Percentiles rank a stretch among this genome's conserved stretches.
Evolutionary conservation across 106 monocot genomes (phyloP).

Genomic region (Posidonia australis): DNA sequence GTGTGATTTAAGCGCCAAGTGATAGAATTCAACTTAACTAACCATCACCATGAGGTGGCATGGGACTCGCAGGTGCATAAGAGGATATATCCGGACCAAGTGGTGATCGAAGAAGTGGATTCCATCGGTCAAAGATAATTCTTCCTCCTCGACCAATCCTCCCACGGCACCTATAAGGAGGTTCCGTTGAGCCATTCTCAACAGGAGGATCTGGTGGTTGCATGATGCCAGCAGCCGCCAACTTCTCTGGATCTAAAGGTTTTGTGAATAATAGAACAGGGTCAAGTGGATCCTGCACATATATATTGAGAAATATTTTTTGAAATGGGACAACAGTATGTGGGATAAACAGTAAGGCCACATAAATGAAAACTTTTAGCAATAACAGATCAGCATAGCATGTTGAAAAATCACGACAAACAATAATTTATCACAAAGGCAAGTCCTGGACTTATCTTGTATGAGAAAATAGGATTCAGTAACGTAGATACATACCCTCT

Average conservation of each 20-base stretch:
- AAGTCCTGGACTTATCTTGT: no score
- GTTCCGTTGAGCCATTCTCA: slow-evolving; percentile 43
- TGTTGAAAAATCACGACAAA: no score
- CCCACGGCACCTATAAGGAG: slow-evolving; percentile 50
- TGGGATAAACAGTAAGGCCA: neutral
- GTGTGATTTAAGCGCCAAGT: neutral
- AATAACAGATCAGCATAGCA: no score
- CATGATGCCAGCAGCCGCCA: slow-evolving; percentile 51
- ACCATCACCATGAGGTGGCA: slow-evolving; percentile 29
- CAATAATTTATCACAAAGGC: no score
- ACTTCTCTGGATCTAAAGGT: slow-evolving; percentile 46
- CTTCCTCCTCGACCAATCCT: slow-evolving; percentile 95
- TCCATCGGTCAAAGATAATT: slow-evolving; percentile 80
- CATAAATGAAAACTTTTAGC: no score
- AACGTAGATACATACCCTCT: slow-evolving; percentile 36
- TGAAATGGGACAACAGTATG: no score
- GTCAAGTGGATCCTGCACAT: slow-evolving; percentile 48
- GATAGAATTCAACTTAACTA: neutral
- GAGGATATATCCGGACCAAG: slow-evolving; percentile 11
- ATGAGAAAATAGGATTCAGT: neutral
- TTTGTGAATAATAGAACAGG: slow-evolving; percentile 74
- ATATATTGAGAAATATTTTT: neutral
- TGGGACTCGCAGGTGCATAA: neutral
- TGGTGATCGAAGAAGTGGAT: slow-evolving; percentile 35
- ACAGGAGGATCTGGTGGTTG: slow-evolving; percentile 50